A percentile compares a stretch with the other conserved stretches of the same genome.
Conservation (phyloP, 2,329 filamentous ascomycete species). For the Lasiodiplodia sp. region DNA sequence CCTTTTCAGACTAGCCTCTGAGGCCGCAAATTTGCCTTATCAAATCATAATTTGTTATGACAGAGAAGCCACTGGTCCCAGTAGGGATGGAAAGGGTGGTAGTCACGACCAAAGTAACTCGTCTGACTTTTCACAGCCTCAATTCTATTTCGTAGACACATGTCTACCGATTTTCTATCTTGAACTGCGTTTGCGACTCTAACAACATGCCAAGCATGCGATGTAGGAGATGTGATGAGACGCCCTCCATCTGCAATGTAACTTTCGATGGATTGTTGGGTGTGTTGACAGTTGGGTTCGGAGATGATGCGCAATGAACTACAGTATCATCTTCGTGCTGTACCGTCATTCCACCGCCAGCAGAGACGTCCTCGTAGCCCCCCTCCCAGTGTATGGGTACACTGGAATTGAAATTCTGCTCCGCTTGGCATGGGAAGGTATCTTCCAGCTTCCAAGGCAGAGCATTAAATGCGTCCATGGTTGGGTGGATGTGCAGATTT, state of each 20-base stretch:
- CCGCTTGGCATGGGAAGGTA: not conserved
- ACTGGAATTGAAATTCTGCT: not conserved
- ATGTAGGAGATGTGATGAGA: not conserved
- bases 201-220: not conserved
- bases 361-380: not conserved
- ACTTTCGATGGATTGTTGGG: not conserved
- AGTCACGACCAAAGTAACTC: too few relatives aligned
- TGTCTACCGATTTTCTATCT: not conserved
- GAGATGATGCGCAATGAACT: not conserved
- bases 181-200: not conserved
- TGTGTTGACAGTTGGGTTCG: not conserved
- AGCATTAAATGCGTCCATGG: not conserved
- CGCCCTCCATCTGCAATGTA: not conserved
- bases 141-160: too few relatives aligned
- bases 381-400: not conserved
- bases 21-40: too few relatives aligned
- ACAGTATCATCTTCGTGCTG: not conserved
- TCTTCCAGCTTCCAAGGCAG: not conserved
- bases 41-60: too few relatives aligned
- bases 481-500: not conserved
- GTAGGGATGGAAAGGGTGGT: too few relatives aligned
- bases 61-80: too few relatives aligned
- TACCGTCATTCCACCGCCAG: not conserved
- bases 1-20: too few relatives aligned
- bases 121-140: too few relatives aligned